These are phyloP conservation scores for Suillus plorans DNA, from an alignment of 768 basidiomycete genomes.

Conservation along the genomic window DNA sequence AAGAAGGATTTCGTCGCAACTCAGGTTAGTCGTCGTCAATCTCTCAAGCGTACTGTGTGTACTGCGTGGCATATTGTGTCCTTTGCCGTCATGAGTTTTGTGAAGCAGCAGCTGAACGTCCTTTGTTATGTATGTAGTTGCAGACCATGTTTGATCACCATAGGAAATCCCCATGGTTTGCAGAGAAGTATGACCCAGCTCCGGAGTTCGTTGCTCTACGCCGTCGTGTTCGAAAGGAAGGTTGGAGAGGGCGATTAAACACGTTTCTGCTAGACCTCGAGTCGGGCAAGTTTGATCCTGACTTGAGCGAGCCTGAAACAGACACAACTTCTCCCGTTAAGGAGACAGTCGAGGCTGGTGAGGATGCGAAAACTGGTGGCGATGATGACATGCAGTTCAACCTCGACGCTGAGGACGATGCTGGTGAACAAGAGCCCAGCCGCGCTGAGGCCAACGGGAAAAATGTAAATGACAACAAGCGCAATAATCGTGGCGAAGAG, in stretches of 20 bases:
- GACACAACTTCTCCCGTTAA: constrained; percentile 53
- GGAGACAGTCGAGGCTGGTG: constrained; percentile 44
- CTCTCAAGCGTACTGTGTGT: constrained; percentile 3
- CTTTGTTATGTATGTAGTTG: constrained; percentile 62
- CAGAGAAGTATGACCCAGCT: constrained; percentile 88
- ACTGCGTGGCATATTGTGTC: constrained; percentile 25
- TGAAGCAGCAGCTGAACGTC: constrained; percentile 22
- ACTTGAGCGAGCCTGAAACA: constrained; percentile 59
- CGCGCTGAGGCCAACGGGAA: constrained; percentile 63
- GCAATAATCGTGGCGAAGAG: constrained; percentile 67
- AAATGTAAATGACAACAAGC: constrained; percentile 41
- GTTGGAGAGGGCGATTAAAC: constrained; percentile 75
- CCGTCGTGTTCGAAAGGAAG: constrained; percentile 76
- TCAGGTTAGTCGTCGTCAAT: constrained; percentile 63
- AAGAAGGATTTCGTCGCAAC: constrained; percentile 85
- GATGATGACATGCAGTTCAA: constrained; percentile 80
- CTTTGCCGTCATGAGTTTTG: constrained; percentile 10
- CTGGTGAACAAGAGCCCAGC: constrained; percentile 54
- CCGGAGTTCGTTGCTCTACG: constrained; percentile 71
- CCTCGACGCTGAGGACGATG: constrained; percentile 71
- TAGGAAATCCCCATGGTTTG: constrained; percentile 94
- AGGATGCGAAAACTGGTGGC: constrained; percentile 53
- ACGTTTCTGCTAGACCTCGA: constrained; percentile 80
- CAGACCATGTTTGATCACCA: constrained; percentile 96
- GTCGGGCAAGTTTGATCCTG: constrained; percentile 82